Conservation (phyloP, 1,284 basidiomycete species). For the Puccinia brachypodii region DNA sequence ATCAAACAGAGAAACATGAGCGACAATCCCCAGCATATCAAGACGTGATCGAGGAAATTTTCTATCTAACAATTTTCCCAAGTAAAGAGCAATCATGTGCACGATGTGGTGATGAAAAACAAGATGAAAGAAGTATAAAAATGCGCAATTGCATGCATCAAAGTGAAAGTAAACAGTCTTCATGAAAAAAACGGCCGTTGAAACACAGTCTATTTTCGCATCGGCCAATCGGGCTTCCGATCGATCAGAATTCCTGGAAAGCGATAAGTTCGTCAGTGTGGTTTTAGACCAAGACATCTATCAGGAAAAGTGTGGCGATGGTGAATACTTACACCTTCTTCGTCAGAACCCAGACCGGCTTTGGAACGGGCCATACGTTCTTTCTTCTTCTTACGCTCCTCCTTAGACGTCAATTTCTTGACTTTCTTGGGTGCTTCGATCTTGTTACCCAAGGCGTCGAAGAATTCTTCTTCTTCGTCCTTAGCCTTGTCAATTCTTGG, state of each 20-base stretch:
- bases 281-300: no score
- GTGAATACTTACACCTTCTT: constrained; percentile 36
- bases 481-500: constrained; percentile 83
- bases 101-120: neutral
- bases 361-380: constrained; percentile 70
- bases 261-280: neutral
- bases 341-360: constrained; percentile 46
- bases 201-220: neutral
- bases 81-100: neutral
- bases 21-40: neutral
- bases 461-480: constrained; percentile 79
- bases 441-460: constrained; percentile 97
- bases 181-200: neutral
- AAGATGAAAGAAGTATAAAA: neutral
- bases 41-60: constrained; percentile 4
- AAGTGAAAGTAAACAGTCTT: neutral
- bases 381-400: constrained; percentile 88
- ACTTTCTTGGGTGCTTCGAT: constrained; percentile 77
- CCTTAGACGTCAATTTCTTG: constrained; percentile 69
- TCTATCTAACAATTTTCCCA: neutral
- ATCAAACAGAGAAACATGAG: neutral
- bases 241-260: constrained; percentile 13
- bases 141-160: neutral
- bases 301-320: neutral
- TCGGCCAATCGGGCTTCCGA: neutral